phyloP scores from a whole-genome alignment of 139 green algal genomes.

The Chlamydomonas incerta region DNA sequence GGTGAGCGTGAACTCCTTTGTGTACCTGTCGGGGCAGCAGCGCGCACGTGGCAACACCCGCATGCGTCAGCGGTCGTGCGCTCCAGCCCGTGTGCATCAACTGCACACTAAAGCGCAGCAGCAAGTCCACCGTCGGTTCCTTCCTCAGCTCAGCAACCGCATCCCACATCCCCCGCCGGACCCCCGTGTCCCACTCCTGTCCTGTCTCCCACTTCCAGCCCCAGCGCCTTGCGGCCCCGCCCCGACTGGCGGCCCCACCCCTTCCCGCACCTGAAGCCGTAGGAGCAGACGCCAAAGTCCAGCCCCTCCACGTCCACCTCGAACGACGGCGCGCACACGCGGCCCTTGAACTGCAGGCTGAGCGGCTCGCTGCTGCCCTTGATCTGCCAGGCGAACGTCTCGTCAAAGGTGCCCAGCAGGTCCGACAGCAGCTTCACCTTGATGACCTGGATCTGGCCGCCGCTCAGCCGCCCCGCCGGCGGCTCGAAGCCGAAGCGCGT shows the following conservation, averaged over 20 bases:
- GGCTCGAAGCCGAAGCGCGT: constrained; percentile 84
- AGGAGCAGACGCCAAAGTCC: constrained; percentile 81
- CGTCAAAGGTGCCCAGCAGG: constrained; percentile 77
- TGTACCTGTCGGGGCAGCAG: constrained; percentile 59
- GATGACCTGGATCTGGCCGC: constrained; percentile 63
- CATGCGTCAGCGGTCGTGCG: too few relatives aligned
- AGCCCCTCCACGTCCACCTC: constrained; percentile 69
- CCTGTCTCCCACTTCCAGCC: too few relatives aligned
- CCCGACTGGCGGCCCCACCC: too few relatives aligned
- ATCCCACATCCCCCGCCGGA: too few relatives aligned
- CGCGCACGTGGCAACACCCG: neutral
- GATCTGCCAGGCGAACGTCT: constrained; percentile 78
- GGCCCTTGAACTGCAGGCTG: constrained; percentile 76
- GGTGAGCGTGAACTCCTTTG: constrained; percentile 69
- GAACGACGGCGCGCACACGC: constrained; percentile 77
- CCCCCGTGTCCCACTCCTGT: too few relatives aligned
- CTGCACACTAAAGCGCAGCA: too few relatives aligned
- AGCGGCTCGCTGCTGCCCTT: constrained; percentile 62
- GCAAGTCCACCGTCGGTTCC: too few relatives aligned
- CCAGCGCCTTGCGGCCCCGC: too few relatives aligned
- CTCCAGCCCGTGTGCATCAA: too few relatives aligned
- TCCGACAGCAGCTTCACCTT: constrained; percentile 72
- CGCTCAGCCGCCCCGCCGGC: constrained; percentile 58
- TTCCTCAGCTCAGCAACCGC: too few relatives aligned
- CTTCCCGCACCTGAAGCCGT: constrained; percentile 74